Evolutionary conservation across 2,329 filamentous ascomycete species (phyloP).

Genomic region (Cercospora beticola): DNA sequence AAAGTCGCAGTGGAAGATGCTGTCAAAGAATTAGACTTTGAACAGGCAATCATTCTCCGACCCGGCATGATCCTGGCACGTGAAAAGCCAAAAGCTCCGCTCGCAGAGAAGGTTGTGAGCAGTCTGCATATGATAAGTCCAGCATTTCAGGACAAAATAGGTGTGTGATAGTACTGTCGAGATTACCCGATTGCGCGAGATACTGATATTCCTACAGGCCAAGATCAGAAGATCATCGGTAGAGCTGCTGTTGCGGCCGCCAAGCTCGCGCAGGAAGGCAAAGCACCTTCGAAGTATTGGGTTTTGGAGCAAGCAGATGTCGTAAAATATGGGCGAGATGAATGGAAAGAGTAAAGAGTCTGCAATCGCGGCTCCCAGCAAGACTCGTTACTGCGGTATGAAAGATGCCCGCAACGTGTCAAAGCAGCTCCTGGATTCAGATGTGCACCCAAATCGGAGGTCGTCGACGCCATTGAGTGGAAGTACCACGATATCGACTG

Average conservation of each 20-base stretch:
- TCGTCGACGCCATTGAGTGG: too few relatives aligned
- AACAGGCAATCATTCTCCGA: constrained; percentile 39
- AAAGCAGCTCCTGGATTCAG: too few relatives aligned
- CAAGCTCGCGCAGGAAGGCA: constrained; percentile 20
- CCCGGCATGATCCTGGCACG: constrained; percentile 40
- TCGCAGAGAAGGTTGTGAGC: constrained; percentile 27
- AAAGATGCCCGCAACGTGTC: too few relatives aligned
- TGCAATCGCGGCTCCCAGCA: too few relatives aligned
- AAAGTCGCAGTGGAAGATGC: constrained; percentile 41
- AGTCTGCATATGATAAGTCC: constrained; percentile 21
- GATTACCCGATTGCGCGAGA: background rate
- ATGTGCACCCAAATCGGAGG: too few relatives aligned
- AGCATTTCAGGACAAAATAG: constrained; percentile 20
- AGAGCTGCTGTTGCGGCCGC: constrained; percentile 21
- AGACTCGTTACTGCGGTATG: too few relatives aligned
- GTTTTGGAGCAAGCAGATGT: constrained; percentile 24
- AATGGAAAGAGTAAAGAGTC: constrained; percentile 21
- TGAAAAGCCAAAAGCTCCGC: constrained; percentile 22
- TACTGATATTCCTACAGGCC: constrained; percentile 13
- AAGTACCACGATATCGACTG: too few relatives aligned
- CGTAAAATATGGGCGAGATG: constrained; percentile 18
- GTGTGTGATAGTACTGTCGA: background rate
- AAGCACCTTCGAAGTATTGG: constrained; percentile 24
- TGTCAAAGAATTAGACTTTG: constrained; percentile 39
- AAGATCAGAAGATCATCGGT: constrained; percentile 25